phyloP scores from a whole-genome alignment of 768 basidiomycete genomes.

The Termitomyces sp. region DNA sequence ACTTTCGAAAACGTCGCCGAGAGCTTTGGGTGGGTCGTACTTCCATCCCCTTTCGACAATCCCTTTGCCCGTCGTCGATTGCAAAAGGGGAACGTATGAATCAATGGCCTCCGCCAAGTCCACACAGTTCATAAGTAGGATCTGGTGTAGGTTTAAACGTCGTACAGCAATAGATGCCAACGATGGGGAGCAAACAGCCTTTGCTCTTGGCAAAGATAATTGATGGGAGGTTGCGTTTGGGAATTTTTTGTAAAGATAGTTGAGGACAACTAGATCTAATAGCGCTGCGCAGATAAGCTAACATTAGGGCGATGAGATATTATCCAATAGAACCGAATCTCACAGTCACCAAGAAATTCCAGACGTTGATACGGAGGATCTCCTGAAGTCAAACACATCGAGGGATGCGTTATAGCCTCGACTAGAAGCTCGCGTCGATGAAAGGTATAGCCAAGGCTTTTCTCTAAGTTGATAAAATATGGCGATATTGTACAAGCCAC shows the following conservation, averaged over 20 bases:
- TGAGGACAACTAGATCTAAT: slow-evolving; percentile 67
- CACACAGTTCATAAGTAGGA: slow-evolving; percentile 65
- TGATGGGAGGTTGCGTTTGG: slow-evolving; percentile 73
- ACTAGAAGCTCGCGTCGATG: slow-evolving; percentile 56
- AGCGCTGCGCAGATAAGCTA: slow-evolving; percentile 42
- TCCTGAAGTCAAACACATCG: slow-evolving; percentile 45
- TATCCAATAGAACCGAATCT: slow-evolving; percentile 17
- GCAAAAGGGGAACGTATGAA: slow-evolving; percentile 57
- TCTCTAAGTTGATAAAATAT: slow-evolving; percentile 56
- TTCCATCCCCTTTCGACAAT: slow-evolving; percentile 73
- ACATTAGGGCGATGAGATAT: background rate
- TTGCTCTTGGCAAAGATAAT: slow-evolving; percentile 66
- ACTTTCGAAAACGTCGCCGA: slow-evolving; percentile 85
- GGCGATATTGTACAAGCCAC: slow-evolving; percentile 33
- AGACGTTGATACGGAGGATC: slow-evolving; percentile 77
- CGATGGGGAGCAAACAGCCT: slow-evolving; percentile 70
- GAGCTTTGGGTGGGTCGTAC: slow-evolving; percentile 81
- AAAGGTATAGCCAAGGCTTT: slow-evolving; percentile 68
- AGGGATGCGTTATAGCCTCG: slow-evolving; percentile 86
- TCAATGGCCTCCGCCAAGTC: slow-evolving; percentile 64
- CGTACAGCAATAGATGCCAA: slow-evolving; percentile 69
- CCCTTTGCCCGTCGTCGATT: slow-evolving; percentile 50
- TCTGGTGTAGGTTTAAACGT: slow-evolving; percentile 62
- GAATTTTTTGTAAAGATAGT: slow-evolving; percentile 68
- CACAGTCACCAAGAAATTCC: slow-evolving; percentile 90